A percentile compares a stretch with the other conserved stretches of the same genome.
These are phyloP conservation scores for Tetradesmus obliquus DNA, from an alignment of 139 green algal genomes.

Conservation along the genomic window DNA sequence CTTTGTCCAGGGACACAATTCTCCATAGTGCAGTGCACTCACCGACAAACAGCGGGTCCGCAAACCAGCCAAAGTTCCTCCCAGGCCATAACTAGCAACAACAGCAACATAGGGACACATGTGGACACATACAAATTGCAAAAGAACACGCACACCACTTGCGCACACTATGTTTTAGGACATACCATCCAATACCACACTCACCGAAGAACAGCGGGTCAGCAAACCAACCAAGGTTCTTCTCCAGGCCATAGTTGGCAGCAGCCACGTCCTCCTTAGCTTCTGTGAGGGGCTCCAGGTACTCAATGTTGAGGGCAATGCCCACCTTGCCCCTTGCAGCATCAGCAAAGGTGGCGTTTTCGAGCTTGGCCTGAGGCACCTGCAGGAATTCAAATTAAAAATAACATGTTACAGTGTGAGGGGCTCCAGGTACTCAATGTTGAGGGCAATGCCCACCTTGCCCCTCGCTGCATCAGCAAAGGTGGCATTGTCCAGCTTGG, in stretches of 20 bases:
- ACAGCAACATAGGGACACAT: not conserved
- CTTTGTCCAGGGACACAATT: too few species aligned
- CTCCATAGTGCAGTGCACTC: not conserved
- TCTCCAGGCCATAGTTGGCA: constrained; percentile 51
- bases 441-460: constrained; percentile 59
- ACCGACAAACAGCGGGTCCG: constrained; percentile 53
- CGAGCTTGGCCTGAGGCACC: not conserved
- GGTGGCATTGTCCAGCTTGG: too few species aligned
- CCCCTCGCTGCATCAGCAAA: not conserved
- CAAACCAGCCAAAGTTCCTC: constrained; percentile 51
- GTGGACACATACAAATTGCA: too few species aligned
- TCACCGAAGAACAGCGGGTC: constrained; percentile 61
- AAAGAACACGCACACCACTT: too few species aligned
- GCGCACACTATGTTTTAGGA: too few species aligned
- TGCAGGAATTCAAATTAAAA: not conserved
- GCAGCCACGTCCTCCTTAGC: constrained; percentile 38
- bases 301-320: constrained; percentile 62
- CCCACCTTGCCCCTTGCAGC: constrained; percentile 43
- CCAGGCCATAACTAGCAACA: constrained; percentile 44
- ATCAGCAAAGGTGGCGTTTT: constrained; percentile 3
- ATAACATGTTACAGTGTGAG: not conserved
- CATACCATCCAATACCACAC: not conserved
- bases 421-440: constrained; percentile 55
- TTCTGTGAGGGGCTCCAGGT: constrained; percentile 40
- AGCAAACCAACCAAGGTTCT: constrained; percentile 57